A percentile compares a stretch with the other conserved stretches of the same genome.
phyloP scores from a whole-genome alignment of 805 yeast genomes.

The Metschnikowia sp. region DNA sequence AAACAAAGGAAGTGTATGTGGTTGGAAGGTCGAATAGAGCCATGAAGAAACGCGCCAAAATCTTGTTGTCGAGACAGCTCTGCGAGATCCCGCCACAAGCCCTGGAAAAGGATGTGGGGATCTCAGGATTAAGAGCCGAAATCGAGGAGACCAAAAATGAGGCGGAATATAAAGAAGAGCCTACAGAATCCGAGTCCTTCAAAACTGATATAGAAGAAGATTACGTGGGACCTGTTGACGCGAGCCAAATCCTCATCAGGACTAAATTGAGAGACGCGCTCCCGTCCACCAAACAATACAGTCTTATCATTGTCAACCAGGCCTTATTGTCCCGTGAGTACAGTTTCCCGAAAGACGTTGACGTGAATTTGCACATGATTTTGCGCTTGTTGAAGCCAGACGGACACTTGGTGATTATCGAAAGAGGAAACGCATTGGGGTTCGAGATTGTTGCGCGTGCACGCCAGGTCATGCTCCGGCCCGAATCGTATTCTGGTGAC shows the following conservation, averaged over 20 bases:
- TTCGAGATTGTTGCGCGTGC: slow-evolving; percentile 88
- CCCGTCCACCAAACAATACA: slow-evolving; percentile 59
- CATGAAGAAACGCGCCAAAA: slow-evolving; percentile 79
- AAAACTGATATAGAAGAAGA: slow-evolving; percentile 15
- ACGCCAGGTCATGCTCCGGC: slow-evolving; percentile 84
- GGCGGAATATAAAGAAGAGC: slow-evolving; percentile 1
- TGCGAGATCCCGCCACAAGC: slow-evolving; percentile 34
- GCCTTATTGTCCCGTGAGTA: slow-evolving; percentile 61
- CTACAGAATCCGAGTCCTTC: neutral
- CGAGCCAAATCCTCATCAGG: slow-evolving; percentile 49
- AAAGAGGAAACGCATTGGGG: slow-evolving; percentile 87
- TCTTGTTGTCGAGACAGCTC: slow-evolving; percentile 66
- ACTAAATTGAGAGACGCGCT: slow-evolving; percentile 54
- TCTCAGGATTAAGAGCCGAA: slow-evolving; percentile 1
- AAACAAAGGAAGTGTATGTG: slow-evolving; percentile 65
- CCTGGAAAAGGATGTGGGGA: slow-evolving; percentile 16
- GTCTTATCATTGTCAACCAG: slow-evolving; percentile 79
- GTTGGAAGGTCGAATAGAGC: slow-evolving; percentile 54
- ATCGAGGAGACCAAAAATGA: slow-evolving; percentile 4
- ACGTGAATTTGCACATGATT: slow-evolving; percentile 56
- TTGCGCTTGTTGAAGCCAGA: slow-evolving; percentile 65
- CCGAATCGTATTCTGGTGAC: slow-evolving; percentile 59
- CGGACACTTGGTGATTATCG: slow-evolving; percentile 77
- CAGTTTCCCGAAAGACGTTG: slow-evolving; percentile 71
- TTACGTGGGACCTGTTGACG: slow-evolving; percentile 48